Evolutionary conservation across 208 protist genomes (phyloP), one percentile per base, ranked within the genome.

Genomic region (Strigomonas culicis): DNA sequence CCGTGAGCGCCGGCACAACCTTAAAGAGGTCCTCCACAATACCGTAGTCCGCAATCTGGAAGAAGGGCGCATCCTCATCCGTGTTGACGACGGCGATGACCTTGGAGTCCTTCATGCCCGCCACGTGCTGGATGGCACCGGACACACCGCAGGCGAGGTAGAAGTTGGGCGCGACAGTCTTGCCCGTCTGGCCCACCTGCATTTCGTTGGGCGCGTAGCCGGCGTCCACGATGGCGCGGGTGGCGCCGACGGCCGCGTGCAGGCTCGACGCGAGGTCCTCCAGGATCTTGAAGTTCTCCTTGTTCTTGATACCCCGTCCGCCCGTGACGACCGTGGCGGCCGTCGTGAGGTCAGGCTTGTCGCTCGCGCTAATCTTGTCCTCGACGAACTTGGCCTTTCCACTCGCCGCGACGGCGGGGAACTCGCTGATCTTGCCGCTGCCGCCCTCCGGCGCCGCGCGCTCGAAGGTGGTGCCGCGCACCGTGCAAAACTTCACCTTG

Each of bases 51-150:
- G 97, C 93, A 43, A 97, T 86, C 77, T 98, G 93, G 80, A 99
- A 99, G 70, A 99, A 99, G 32, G 98, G 98, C 2, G 98, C 98
- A 15, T 99, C 98, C 34, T 86, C 73, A 70, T 99, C 98, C 63
- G 98, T 99, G 90, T 99, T 99, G 67, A 98, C 92, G 25, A 94
- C 92, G 0, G 94, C 95, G 68, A 98, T 98, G 22, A 92, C 88
- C 86, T 99, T 99, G 63, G 85, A 95, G 84, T 99, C 98, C 84
- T 99, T 99, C 98, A 99, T 99, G 63, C 98, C 98, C 1, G 98
- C 97, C 8, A 99, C 74, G 70, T 96, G 86, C 77, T 97, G 97
- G 70, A 98, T 98, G 3, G 97, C 97, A 49, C 98, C 98, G 44
- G 90, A 97, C 59, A 99, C 97, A 58, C 98, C 98, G 59, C 96